phyloP scores from a whole-genome alignment of 345 rosid genomes.

The Acer negundo region DNA sequence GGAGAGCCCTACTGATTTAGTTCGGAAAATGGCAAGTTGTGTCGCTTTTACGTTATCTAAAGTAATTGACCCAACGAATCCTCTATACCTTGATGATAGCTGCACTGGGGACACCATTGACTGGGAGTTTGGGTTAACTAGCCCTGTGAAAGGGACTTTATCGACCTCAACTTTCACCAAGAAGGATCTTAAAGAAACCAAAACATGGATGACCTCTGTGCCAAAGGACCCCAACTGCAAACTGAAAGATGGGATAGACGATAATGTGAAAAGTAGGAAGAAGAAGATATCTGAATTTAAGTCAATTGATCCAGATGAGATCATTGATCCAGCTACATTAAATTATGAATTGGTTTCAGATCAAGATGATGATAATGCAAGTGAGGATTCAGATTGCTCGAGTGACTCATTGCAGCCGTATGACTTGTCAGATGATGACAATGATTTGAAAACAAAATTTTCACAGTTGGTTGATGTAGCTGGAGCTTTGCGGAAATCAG shows the following conservation, averaged over 20 bases:
- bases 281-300: constrained; percentile 44
- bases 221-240: constrained; percentile 30
- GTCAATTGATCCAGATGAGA: constrained; percentile 85
- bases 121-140: constrained; percentile 80
- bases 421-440: constrained; percentile 83
- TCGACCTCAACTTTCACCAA: constrained; percentile 28
- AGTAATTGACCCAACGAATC: constrained; percentile 87
- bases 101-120: constrained; percentile 64
- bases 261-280: constrained; percentile 37
- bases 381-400: constrained; percentile 66
- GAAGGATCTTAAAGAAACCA: constrained; percentile 35
- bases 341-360: constrained; percentile 60
- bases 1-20: constrained; percentile 72
- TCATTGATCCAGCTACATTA: constrained; percentile 73
- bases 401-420: constrained; percentile 90
- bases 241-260: constrained; percentile 24
- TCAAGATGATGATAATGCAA: constrained; percentile 56
- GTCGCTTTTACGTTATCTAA: constrained; percentile 84
- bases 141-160: constrained; percentile 31
- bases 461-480: constrained; percentile 90
- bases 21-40: constrained; percentile 89
- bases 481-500: constrained; percentile 86
- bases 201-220: constrained; percentile 32
- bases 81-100: constrained; percentile 85
- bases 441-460: constrained; percentile 63